Evolutionary conservation across 306 rosid genomes (phyloP), one percentile per base, ranked within the genome.

Genomic region (Astragalus membranaceus): DNA sequence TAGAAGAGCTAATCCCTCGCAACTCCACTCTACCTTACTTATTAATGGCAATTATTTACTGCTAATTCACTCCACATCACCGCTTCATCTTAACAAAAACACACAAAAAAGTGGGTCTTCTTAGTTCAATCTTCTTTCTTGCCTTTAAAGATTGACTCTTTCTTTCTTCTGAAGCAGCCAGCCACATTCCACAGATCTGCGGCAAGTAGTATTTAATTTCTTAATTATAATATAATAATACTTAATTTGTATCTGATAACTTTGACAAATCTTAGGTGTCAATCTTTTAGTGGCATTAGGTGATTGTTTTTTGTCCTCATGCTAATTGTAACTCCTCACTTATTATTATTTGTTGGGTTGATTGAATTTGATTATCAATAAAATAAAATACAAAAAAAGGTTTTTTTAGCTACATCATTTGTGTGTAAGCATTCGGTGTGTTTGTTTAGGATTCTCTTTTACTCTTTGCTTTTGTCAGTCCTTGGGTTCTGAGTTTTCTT

Each of bases 391-490:
- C n/a, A 61, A 58, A 58, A 55, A 43, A 26, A 53, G 26, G 52
- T 48, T 11, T 26, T 46, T 77, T 15, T 46, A 57, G 65, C 75
- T 73, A n/a, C n/a, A n/a, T n/a, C n/a, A n/a, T n/a, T n/a, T n/a
- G n/a, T n/a, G n/a, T n/a, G n/a, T n/a, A n/a, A 56, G 80, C 78
- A 64, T 69, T 83, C 44, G 68, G 78, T 55, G 3, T 56, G 56
- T 83, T 82, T 56, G 56, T 83, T 82, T 75, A 69, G 82, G 85
- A 89, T 83, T 82, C 81, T 77, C 79, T 81, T 60, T 78, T 39
- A 47, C 86, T 77, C 80, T 73, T 76, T 48, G 70, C 87, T 53
- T 70, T 80, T 88, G 91, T 92, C 91, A 85, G 91, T 82, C 85
- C 76, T 88, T 73, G 82, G 85, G 85, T 80, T 76, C 80, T 73